Base-by-base conservation (phyloP, 495 filamentous ascomycete genomes). In the Extremus antarcticus region DNA sequence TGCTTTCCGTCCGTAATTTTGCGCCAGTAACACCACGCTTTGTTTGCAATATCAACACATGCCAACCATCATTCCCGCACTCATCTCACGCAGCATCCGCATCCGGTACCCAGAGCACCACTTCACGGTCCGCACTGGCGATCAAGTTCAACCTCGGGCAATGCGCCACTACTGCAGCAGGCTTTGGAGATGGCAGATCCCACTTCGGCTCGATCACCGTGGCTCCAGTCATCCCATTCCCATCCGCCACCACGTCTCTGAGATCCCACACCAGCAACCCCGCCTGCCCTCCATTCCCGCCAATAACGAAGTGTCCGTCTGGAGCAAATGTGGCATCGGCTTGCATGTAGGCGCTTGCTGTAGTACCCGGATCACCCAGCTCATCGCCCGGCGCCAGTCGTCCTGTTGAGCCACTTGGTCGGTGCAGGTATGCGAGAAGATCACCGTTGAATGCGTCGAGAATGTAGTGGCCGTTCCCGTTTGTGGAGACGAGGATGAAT, bases 81-180 rank as follows among this genome's bases (percentile, higher is more conserved):
- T n/a, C 41, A n/a, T 45, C 46, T 43, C 29, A 52, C 7, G 50
- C 62, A 41, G 58, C 24, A 72, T 87, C 77, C 52, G 76, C 72
- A 71, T 90, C 86, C 17, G 92, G 92, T 29, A 94, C 68, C 91
- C 92, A 97, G 56, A 98, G 88, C 46, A 92, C 71, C 53, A 90
- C 74, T 57, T 96, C 90, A 63, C 83, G 83, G 63, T 97, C 89
- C 3, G 85, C 94, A 40, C 82, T 89, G 16, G 86, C 89, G 57
- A 95, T 73, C 75, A 96, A 81, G 68, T 96, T 94, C 69, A 82
- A 88, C 43, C 88, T 76, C 7, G 88, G 94, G 69, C 95, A 97
- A 66, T 86, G 90, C 43, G 87, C 87, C 48, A 96, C 79, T 10
- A 94, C 74, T 0, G 83, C 83, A 9, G 81, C 81, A 62, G 80